These are phyloP conservation scores for Inga leiocalycina DNA, from an alignment of 306 rosid genomes.

Conservation along the genomic window DNA sequence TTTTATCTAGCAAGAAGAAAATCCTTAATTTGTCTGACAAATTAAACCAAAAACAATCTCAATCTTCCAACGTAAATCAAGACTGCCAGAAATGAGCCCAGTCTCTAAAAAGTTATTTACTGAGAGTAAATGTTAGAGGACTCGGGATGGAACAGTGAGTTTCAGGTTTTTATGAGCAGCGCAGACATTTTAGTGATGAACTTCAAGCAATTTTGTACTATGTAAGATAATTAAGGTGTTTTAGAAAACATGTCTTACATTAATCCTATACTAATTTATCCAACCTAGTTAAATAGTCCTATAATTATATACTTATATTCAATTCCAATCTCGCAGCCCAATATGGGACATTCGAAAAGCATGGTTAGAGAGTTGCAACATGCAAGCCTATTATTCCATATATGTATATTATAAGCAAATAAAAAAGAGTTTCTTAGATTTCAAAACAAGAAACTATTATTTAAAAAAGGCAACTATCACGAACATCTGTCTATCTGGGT, in stretches of 20 bases:
- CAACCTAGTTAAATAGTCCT: neutral
- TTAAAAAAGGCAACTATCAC: neutral
- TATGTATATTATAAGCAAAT: neutral
- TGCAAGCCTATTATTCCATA: too few relatives aligned
- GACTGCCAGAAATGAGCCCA: neutral
- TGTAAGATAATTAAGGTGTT: too few relatives aligned
- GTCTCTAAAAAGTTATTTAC: neutral
- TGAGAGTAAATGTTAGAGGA: neutral
- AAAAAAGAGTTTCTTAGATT: neutral
- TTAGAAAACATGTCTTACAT: too few relatives aligned
- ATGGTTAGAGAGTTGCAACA: neutral
- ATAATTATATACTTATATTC: neutral
- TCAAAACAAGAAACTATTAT: neutral
- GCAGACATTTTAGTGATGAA: neutral
- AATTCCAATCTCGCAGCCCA: neutral
- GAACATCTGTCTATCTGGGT: neutral
- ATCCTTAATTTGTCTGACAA: neutral
- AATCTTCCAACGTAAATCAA: neutral
- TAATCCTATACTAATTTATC: too few relatives aligned
- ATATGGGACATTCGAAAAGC: constrained; percentile 29
- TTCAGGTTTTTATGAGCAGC: neutral
- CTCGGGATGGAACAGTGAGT: neutral
- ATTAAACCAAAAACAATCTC: neutral
- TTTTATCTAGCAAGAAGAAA: neutral
- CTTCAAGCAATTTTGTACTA: neutral